A percentile compares a stretch with the other conserved stretches of the same genome.
Evolutionary conservation across 768 basidiomycete species (phyloP).

Genomic region (Agrocybe chaxingu): DNA sequence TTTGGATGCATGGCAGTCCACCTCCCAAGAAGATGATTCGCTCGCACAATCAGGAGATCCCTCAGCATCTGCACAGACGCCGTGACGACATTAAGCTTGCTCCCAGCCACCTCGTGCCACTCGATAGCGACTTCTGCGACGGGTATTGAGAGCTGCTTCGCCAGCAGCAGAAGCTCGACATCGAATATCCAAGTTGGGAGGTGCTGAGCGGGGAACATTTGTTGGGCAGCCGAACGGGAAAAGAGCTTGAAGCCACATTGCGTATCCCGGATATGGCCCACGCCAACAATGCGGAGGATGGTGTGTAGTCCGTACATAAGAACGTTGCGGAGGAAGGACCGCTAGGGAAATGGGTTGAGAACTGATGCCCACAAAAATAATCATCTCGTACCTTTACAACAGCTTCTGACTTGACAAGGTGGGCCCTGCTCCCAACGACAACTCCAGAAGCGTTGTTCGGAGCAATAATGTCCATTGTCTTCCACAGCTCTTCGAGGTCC

Average conservation of each 20-base stretch:
- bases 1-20: conserved; percentile 48
- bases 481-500: conserved; percentile 80
- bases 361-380: not conserved
- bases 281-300: conserved; percentile 84
- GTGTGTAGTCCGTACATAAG: conserved; percentile 95
- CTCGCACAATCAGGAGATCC: conserved; percentile 80
- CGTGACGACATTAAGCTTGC: conserved; percentile 83
- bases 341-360: conserved; percentile 41
- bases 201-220: conserved; percentile 84
- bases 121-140: conserved; percentile 84
- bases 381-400: conserved; percentile 78
- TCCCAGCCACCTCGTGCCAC: conserved; percentile 93
- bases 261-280: conserved; percentile 88
- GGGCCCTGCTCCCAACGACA: conserved; percentile 87
- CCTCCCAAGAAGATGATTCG: conserved; percentile 74
- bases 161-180: conserved; percentile 86
- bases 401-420: conserved; percentile 87
- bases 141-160: conserved; percentile 74
- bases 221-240: conserved; percentile 74
- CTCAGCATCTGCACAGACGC: conserved; percentile 89
- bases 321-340: conserved; percentile 83
- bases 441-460: conserved; percentile 52
- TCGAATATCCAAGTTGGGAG: conserved; percentile 96
- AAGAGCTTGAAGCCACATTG: conserved; percentile 98
- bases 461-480: conserved; percentile 61